Percentiles rank a stretch among this genome's conserved stretches.
Conservation (phyloP, 257 asterid species). For the Gentiana macrophylla region DNA sequence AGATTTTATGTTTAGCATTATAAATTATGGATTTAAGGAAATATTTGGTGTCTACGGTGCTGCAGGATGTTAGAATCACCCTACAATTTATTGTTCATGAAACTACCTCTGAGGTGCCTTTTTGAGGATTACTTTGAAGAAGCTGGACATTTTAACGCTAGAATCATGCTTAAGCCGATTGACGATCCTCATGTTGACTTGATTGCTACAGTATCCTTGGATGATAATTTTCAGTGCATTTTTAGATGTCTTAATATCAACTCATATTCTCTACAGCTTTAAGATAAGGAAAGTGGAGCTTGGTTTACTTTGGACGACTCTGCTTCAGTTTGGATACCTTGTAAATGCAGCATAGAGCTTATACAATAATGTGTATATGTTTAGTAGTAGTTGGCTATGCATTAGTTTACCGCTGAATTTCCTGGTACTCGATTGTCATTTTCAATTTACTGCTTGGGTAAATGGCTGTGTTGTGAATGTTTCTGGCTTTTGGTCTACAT, state of each 20-base stretch:
- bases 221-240: too few relatives aligned
- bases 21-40: too few relatives aligned
- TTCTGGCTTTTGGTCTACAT: neutral
- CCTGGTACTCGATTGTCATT: too few relatives aligned
- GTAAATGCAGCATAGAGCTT: too few relatives aligned
- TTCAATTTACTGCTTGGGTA: neutral
- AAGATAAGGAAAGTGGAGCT: too few relatives aligned
- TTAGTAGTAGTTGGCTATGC: too few relatives aligned
- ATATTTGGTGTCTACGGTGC: neutral
- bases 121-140: conserved; percentile 77
- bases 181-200: conserved; percentile 94
- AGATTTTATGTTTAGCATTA: neutral
- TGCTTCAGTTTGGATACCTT: too few relatives aligned
- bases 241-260: too few relatives aligned
- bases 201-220: conserved; percentile 75
- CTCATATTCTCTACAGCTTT: too few relatives aligned
- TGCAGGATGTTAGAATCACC: conserved; percentile 93
- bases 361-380: too few relatives aligned
- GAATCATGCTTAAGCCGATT: conserved; percentile 79
- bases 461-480: neutral
- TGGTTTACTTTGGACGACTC: too few relatives aligned
- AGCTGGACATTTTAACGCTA: conserved; percentile 56
- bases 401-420: too few relatives aligned
- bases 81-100: conserved; percentile 68
- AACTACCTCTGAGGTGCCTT: conserved; percentile 64